Evolutionary conservation across 352 stramenopile species (phyloP).

Genomic region (Pythium vanterpoolii): DNA sequence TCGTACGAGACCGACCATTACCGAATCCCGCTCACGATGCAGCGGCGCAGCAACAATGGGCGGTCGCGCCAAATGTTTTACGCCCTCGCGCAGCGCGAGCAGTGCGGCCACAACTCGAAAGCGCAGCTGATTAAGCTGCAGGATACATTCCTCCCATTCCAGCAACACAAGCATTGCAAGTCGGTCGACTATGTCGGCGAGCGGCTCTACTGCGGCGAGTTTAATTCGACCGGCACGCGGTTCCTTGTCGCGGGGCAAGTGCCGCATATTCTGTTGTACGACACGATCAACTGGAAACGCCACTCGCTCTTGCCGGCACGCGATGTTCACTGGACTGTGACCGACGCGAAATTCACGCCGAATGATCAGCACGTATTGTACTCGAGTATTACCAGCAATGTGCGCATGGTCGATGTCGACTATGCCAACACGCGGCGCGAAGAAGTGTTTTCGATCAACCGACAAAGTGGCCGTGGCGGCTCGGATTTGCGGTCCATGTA

Average conservation of each 20-base stretch:
- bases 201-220: conserved; percentile 76
- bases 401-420: conserved; percentile 73
- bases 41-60: conserved; percentile 29
- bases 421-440: conserved; percentile 51
- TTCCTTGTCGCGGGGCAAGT: conserved; percentile 74
- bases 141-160: conserved; percentile 79
- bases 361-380: conserved; percentile 73
- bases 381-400: conserved; percentile 78
- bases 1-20: conserved; percentile 39
- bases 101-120: conserved; percentile 55
- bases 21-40: conserved; percentile 17
- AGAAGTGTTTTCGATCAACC: conserved; percentile 41
- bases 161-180: conserved; percentile 72
- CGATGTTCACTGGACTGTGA: conserved; percentile 80
- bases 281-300: conserved; percentile 68
- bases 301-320: conserved; percentile 48
- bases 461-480: not conserved
- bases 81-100: conserved; percentile 64
- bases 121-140: conserved; percentile 67
- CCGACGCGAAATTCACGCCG: conserved; percentile 79
- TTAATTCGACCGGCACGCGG: conserved; percentile 61
- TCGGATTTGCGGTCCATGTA: conserved; percentile 7
- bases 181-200: conserved; percentile 67
- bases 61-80: conserved; percentile 43
- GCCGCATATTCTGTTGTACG: conserved; percentile 67